phyloP scores from a whole-genome alignment of 495 filamentous ascomycete genomes.

The Xylaria grammica region DNA sequence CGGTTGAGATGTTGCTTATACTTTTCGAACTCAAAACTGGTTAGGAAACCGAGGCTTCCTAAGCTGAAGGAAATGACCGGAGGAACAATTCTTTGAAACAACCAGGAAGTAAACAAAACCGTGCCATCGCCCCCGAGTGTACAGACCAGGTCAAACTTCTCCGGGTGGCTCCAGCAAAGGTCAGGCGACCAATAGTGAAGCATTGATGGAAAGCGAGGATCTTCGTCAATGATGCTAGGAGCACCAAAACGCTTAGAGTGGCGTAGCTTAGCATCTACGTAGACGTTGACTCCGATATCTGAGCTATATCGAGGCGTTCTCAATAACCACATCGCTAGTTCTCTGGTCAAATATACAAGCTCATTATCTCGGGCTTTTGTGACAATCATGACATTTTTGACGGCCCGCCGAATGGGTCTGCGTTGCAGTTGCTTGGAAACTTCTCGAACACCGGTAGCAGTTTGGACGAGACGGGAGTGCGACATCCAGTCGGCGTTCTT shows the following conservation, averaged over 20 bases:
- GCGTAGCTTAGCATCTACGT: slow-evolving; percentile 89
- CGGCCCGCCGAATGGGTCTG: slow-evolving; percentile 83
- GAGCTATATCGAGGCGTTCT: slow-evolving; percentile 81
- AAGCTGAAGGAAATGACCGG: slow-evolving; percentile 88
- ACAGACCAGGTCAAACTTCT: slow-evolving; percentile 90
- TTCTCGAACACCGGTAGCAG: slow-evolving; percentile 90
- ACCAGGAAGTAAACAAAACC: slow-evolving; percentile 89
- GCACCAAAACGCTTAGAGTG: slow-evolving; percentile 86
- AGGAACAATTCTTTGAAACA: slow-evolving; percentile 91
- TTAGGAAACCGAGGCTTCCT: slow-evolving; percentile 89
- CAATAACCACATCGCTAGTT: slow-evolving; percentile 85
- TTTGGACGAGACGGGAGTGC: slow-evolving; percentile 91
- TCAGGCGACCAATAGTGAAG: slow-evolving; percentile 94
- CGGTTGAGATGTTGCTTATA: slow-evolving; percentile 82
- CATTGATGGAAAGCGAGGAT: slow-evolving; percentile 76
- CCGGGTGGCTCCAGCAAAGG: slow-evolving; percentile 85
- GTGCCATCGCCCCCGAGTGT: slow-evolving; percentile 94
- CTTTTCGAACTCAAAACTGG: slow-evolving; percentile 84
- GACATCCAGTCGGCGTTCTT: slow-evolving; percentile 86
- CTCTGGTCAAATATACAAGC: slow-evolving; percentile 82
- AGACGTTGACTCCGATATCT: slow-evolving; percentile 84
- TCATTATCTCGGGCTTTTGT: slow-evolving; percentile 95
- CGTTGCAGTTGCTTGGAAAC: slow-evolving; percentile 93
- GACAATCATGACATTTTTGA: slow-evolving; percentile 91
- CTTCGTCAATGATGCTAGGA: slow-evolving; percentile 69